Base-by-base conservation (phyloP, 2,329 filamentous ascomycete species). In the Ceratocystis huliohia region DNA sequence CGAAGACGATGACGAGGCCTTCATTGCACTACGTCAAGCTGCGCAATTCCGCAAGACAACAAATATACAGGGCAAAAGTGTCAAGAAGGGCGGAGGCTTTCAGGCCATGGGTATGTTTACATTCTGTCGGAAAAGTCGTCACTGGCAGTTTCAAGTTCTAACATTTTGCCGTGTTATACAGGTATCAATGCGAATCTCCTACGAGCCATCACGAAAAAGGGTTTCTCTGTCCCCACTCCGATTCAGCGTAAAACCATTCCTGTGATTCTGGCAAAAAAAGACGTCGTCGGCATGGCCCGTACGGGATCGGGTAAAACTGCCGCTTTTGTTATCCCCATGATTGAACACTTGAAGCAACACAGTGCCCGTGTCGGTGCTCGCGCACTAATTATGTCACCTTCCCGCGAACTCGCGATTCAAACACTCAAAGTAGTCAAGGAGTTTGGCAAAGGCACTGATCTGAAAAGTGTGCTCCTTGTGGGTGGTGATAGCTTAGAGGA, bases 241-340 rank as follows among this genome's bases (percentile, higher is more conserved):
- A 99, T 99, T 75, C 94, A 99, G 78, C 85, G 94, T 71, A 97
- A 97, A 77, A 90, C 94, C 1, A 96, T 99, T 61, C 95, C 94
- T 3, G 80, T 97, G 66, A 85, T 99, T 66, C 80, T 97, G 71
- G 89, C 95, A 69, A 84, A 88, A 65, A 89, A 91, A 76, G 94
- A 99, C 81, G 89, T 97, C n/a, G 93, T 99, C 28, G 95, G 92
- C 70, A 99, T 99, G 94, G 94, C 94, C 6, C 83, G 95, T 70
- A 99, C 95, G n/a, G 94, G 94, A 74, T 97, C 92, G 22, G 94
- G 94, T 78, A 99, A 99, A 80, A 99, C 95, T 0, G 94, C 92
- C 0, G 94, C 94, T 25, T 99, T 99, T 75, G 91, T 97, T 30
- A 95, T 99, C 70, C 94, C 94, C 56, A 96, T 99, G 93, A 91